phyloP scores from a whole-genome alignment of 495 filamentous ascomycete species.

The Cenococcum geophilum region DNA sequence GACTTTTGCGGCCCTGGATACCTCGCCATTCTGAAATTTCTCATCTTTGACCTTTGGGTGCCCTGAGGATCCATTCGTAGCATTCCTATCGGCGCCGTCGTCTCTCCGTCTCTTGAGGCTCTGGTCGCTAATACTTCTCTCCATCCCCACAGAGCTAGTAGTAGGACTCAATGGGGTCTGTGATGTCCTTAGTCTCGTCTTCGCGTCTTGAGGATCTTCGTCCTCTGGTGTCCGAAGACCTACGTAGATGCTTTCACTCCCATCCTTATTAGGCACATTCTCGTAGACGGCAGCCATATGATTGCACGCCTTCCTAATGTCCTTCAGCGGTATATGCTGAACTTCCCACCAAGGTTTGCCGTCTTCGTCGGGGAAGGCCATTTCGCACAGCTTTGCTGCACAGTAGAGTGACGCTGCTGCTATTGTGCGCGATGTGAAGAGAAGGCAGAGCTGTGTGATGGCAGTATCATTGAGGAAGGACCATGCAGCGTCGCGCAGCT shows the following conservation, averaged over 20 bases:
- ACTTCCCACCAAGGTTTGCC: constrained; percentile 86
- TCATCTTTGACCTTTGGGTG: not conserved
- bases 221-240: constrained; percentile 35
- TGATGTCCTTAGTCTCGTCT: constrained; percentile 19
- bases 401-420: constrained; percentile 84
- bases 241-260: constrained; percentile 36
- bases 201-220: constrained; percentile 20
- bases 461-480: constrained; percentile 85
- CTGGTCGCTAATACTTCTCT: constrained; percentile 15
- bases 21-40: not conserved
- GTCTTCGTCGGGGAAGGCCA: constrained; percentile 65
- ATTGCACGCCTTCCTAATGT: constrained; percentile 60
- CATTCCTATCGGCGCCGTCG: not conserved
- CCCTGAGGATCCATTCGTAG: not conserved
- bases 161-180: constrained; percentile 12
- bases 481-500: constrained; percentile 77
- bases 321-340: constrained; percentile 54
- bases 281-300: constrained; percentile 71
- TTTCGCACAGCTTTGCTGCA: constrained; percentile 60
- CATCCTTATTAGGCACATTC: constrained; percentile 33
- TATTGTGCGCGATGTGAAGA: constrained; percentile 70
- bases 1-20: not conserved
- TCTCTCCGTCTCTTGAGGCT: constrained; percentile 11
- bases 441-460: constrained; percentile 77
- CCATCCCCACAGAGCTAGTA: constrained; percentile 8